Percentiles rank a stretch among this genome's conserved stretches.
Evolutionary conservation across 768 basidiomycete species (phyloP).

Genomic region (Lactifluus piperatus): DNA sequence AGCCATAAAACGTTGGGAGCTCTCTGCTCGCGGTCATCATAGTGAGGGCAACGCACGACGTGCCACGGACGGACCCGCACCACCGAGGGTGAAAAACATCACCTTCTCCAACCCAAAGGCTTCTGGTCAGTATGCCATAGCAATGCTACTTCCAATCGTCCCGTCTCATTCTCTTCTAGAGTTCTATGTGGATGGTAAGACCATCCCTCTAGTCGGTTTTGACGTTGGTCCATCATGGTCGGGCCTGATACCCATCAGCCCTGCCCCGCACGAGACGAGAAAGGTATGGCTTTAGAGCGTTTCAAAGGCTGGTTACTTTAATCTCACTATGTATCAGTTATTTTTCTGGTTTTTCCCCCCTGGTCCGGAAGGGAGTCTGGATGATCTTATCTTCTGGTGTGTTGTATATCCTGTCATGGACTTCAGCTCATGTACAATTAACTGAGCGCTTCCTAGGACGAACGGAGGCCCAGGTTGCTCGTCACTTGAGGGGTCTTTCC

Average conservation of each 20-base stretch:
- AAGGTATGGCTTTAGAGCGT: constrained; percentile 49
- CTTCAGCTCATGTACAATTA: too few species aligned
- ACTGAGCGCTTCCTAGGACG: too few species aligned
- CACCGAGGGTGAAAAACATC: constrained; percentile 45
- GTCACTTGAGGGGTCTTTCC: too few species aligned
- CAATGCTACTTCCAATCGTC: neutral
- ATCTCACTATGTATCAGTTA: too few species aligned
- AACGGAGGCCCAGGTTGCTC: too few species aligned
- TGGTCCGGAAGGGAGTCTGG: too few species aligned
- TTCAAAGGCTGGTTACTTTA: too few species aligned
- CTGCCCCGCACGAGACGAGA: constrained; percentile 50
- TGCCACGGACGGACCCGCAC: neutral
- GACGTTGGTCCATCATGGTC: constrained; percentile 72
- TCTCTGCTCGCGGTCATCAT: neutral
- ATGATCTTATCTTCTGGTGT: too few species aligned
- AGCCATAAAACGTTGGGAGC: constrained; percentile 2
- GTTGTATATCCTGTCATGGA: too few species aligned
- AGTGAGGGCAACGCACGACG: neutral
- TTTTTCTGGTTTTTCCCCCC: too few species aligned
- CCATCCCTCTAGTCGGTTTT: constrained; percentile 60
- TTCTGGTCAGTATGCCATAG: constrained; percentile 35
- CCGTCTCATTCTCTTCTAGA: constrained; percentile 30
- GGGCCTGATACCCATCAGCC: constrained; percentile 64
- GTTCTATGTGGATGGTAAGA: constrained; percentile 60
- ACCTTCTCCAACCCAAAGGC: constrained; percentile 63